These are phyloP conservation scores for Pseudozyma sp. DNA, from an alignment of 1,284 basidiomycete species.

Conservation along the genomic window DNA sequence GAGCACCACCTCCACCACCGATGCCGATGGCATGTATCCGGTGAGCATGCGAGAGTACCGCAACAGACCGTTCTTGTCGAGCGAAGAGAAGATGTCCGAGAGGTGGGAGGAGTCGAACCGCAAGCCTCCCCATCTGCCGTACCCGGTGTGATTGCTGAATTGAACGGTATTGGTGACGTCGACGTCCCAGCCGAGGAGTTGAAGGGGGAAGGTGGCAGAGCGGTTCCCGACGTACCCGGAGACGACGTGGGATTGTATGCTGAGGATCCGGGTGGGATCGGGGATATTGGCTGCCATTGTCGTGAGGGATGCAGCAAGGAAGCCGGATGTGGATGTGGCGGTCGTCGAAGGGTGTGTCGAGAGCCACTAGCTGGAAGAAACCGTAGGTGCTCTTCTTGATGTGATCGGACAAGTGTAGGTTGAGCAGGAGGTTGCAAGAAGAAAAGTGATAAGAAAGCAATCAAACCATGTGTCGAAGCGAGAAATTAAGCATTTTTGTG, in stretches of 20 bases:
- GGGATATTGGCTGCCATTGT: slow-evolving; percentile 51
- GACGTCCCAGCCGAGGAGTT: slow-evolving; percentile 94
- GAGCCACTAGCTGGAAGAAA: too few relatives aligned
- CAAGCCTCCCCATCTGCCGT: slow-evolving; percentile 70
- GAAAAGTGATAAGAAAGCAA: too few relatives aligned
- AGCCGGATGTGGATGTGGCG: background rate
- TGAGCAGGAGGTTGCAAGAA: too few relatives aligned
- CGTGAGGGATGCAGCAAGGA: background rate
- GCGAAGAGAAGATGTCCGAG: slow-evolving; percentile 66
- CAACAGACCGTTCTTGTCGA: slow-evolving; percentile 58
- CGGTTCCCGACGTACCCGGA: slow-evolving; percentile 89
- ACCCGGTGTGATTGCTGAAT: slow-evolving; percentile 85
- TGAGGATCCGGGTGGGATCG: slow-evolving; percentile 68
- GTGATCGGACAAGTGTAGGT: too few relatives aligned
- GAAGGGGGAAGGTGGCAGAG: slow-evolving; percentile 92
- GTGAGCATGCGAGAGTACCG: slow-evolving; percentile 61
- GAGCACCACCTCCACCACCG: slow-evolving; percentile 78
- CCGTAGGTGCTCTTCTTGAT: too few relatives aligned
- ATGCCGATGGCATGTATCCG: slow-evolving; percentile 87
- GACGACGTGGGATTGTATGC: slow-evolving; percentile 90
- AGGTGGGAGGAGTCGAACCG: slow-evolving; percentile 69
- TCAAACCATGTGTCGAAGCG: too few relatives aligned
- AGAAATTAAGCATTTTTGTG: too few relatives aligned
- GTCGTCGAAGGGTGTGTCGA: too few relatives aligned
- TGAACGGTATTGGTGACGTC: slow-evolving; percentile 95